Conservation (phyloP, 2,329 filamentous ascomycete species). For the Monosporascus ibericus region DNA sequence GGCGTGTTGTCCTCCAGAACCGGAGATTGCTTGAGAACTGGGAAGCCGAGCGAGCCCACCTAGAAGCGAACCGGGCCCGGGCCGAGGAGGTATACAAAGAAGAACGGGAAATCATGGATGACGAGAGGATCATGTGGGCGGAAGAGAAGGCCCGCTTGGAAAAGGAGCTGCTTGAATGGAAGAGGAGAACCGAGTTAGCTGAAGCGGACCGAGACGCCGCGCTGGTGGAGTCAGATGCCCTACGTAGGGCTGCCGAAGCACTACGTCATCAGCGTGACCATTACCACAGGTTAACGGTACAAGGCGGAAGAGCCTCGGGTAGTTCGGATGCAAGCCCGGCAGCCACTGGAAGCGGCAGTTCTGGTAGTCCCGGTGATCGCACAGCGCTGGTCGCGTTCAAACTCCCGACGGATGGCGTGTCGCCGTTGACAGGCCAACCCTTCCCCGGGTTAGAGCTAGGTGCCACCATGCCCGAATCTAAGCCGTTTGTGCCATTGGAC, state of each 20-base stretch:
- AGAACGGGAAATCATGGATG: slow-evolving; percentile 47
- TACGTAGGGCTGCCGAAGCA: neutral
- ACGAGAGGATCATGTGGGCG: slow-evolving; percentile 41
- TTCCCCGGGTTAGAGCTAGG: slow-evolving; percentile 16
- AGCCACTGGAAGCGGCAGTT: slow-evolving; percentile 10
- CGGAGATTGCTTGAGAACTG: slow-evolving; percentile 37
- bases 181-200: slow-evolving; percentile 26
- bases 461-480: slow-evolving; percentile 28
- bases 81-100: slow-evolving; percentile 51
- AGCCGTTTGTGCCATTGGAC: slow-evolving; percentile 34
- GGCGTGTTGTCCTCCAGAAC: slow-evolving; percentile 17
- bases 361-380: slow-evolving; percentile 10
- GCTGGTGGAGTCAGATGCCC: neutral
- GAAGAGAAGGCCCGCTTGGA: slow-evolving; percentile 36
- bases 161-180: slow-evolving; percentile 35
- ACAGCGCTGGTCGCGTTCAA: slow-evolving; percentile 11
- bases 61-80: slow-evolving; percentile 47
- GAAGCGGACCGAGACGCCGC: slow-evolving; percentile 13
- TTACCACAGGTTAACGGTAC: neutral
- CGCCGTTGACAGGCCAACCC: slow-evolving; percentile 10
- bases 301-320: slow-evolving; percentile 4
- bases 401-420: slow-evolving; percentile 11
- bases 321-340: slow-evolving; percentile 6
- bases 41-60: slow-evolving; percentile 47
- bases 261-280: neutral